Evolutionary conservation across 208 protist genomes (phyloP), one percentile per base, ranked within the genome.

Genomic region (Leishmania gerbilli): DNA sequence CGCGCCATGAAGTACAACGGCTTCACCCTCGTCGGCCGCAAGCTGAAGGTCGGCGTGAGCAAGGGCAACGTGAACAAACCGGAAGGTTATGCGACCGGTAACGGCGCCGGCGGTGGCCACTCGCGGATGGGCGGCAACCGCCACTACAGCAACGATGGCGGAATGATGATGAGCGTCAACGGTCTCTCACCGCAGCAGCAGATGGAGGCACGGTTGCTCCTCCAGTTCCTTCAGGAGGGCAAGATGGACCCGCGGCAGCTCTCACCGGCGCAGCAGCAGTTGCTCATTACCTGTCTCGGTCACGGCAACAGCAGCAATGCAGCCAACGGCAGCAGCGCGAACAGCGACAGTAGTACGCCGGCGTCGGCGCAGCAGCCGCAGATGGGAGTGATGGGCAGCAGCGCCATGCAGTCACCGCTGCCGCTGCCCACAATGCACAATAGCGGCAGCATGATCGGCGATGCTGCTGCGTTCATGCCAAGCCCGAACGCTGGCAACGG

Each of bases 1-100:
- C 85, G 90, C 27, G 94, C 94, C 27, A 85, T 97, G 85, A 95
- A 95, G 89, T 95, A 93, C 89, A 95, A 97, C 83, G 94, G 94
- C 75, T 94, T 93, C 82, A 92, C 89, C 11, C 83, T 97, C 37
- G 84, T 88, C 15, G 92, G 91, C 45, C 88, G 94, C 45, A 93
- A 94, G 78, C 87, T 97, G 72, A 93, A 92, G 81, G 94, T 97
- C n/a, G 88, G 89, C 37, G 81, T 95, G 75, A 97, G 94, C 87
- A 95, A 93, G 56, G 94, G 94, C 19, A 97, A 95, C 78, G 91
- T 97, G 49, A 90, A 90, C 56, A 88, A 90, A 42, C 83, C 77
- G 2, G 79, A 88, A 15, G 77, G 78, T 64, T 81, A 78, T 74
- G 71, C 76, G 27, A 84, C 69, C 15, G 82, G 76, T 76, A 88